Base-by-base conservation (phyloP, 305 asterid species). In the Fraxinus baroniana region DNA sequence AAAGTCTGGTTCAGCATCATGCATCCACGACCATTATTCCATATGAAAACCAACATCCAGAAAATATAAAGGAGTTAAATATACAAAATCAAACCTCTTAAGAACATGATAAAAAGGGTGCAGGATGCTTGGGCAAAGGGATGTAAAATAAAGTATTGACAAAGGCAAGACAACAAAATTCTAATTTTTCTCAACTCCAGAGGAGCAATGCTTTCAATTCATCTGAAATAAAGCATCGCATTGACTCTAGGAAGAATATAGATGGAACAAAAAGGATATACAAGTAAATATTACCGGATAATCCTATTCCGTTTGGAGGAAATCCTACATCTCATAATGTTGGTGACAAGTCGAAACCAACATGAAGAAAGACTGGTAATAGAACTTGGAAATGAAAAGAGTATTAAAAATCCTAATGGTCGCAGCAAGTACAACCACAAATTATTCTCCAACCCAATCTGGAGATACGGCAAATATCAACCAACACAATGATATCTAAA, bases 1-100 rank as follows among this genome's bases (percentile, higher is more conserved):
- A 96, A 96, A 79, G 98, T 94, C 82, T 96, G 99, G 89, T 96
- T 91, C 83, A 96, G 89, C 82, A 90, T 82, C 99, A 96, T 94
- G 74, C 86, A 88, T 26, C 98, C 99, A 35, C 86, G 97, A 0
- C 64, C 94, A 76, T 88, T 93, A 82, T 96, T 96, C 87, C 98
- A 98, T 96, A 74, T 36, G n/a, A 73, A 77, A 71, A 41, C n/a
- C 66, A 57, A 84, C 74, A 78, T 74, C 78, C 55, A 20, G 44
- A 7, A 79, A 62, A 35, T 20, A 15, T 57, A 62, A 35, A 49
- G 20, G 80, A 46, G 20, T 44, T 70, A 46, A 76, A 74, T 18
- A 79, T 39, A 36, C 13, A 20, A 18, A 46, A 12, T 30, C 78
- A 13, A n/a, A 20, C 36, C 24, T 26, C 35, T 10, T n/a, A 15